A percentile compares a stretch with the other conserved stretches of the same genome.
These are phyloP conservation scores for Juncus inflexus DNA, from an alignment of 176 grass and related monocot species.

Conservation along the genomic window DNA sequence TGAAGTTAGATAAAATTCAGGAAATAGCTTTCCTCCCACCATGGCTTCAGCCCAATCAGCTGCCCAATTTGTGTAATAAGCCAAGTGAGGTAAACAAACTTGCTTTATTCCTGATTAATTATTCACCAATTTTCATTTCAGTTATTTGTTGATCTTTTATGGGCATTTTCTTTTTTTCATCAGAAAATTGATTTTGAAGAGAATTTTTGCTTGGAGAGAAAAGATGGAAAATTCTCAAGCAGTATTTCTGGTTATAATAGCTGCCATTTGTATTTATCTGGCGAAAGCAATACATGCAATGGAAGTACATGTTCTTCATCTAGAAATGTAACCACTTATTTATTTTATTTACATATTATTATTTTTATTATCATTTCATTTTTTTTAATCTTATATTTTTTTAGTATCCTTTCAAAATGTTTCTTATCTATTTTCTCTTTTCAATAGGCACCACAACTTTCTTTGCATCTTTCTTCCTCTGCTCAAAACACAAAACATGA, in stretches of 20 bases:
- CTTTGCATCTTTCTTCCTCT: slow-evolving; percentile 59
- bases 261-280: slow-evolving; percentile 55
- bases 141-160: not conserved
- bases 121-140: not conserved
- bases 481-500: slow-evolving; percentile 31
- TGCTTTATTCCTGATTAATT: not conserved
- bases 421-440: slow-evolving; percentile 13
- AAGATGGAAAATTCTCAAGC: not conserved
- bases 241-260: slow-evolving; percentile 27
- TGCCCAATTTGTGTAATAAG: slow-evolving; percentile 20
- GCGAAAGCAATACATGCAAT: slow-evolving; percentile 41
- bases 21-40: slow-evolving; percentile 65
- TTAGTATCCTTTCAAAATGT: slow-evolving; percentile 1
- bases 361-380: too few relatives aligned
- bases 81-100: slow-evolving; percentile 35
- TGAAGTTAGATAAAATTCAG: slow-evolving; percentile 34
- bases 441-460: slow-evolving; percentile 51
- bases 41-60: slow-evolving; percentile 68
- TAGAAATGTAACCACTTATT: slow-evolving; percentile 43
- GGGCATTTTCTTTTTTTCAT: not conserved
- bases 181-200: slow-evolving; percentile 33
- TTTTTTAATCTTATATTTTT: too few relatives aligned
- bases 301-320: slow-evolving; percentile 15
- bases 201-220: not conserved
- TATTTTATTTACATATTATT: not conserved